Base-by-base conservation (phyloP, 2,329 filamentous ascomycete species). In the Fusarium foetens region DNA sequence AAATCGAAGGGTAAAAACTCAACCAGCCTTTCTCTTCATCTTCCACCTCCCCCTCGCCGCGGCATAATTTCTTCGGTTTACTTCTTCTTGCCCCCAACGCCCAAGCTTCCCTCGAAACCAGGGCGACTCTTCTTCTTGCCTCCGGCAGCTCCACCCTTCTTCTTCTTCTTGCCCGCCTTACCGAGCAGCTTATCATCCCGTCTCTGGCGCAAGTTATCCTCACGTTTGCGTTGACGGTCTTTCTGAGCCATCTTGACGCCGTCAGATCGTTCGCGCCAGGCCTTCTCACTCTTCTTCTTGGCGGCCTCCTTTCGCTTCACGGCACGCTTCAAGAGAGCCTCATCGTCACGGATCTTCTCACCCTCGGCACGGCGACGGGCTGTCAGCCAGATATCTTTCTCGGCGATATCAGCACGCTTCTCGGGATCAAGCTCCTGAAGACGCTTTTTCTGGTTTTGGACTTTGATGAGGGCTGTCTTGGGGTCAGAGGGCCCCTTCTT, bases 351-450 rank as follows among this genome's bases (percentile, higher is more conserved):
- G 38, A 98, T 92, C 79, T 94, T 93, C 79, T 97, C 95, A 53
- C 96, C 96, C 80, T 97, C 93, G 3, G 92, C 94, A 29, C 93
- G 91, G 82, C 94, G 94, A 82, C 95, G 92, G 5, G 96, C 96
- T 52, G 93, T 95, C 66, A 98, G 86, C 96, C 96, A 99, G 64
- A 91, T 86, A 77, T 99, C 95, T 85, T 98, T 98, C 82, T 98
- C 94, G 68, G 94, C 91, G 48, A 98, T 92, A 66, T 97, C 93
- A 69, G 91, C 91, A 62, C 93, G 92, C 84, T 97, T 97, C 73
- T 90, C 89, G 2, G 92, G 89, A 76, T 95, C 93, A 78, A 97
- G 89, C 33, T 85, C 88, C 48, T 91, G 88, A 35, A 98, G 84
- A 33, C 94, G 92, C 76, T 92, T 90, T 83, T 95, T 92, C 83